phyloP scores from a whole-genome alignment of 331 rosid genomes.

The Spiraea crenata region DNA sequence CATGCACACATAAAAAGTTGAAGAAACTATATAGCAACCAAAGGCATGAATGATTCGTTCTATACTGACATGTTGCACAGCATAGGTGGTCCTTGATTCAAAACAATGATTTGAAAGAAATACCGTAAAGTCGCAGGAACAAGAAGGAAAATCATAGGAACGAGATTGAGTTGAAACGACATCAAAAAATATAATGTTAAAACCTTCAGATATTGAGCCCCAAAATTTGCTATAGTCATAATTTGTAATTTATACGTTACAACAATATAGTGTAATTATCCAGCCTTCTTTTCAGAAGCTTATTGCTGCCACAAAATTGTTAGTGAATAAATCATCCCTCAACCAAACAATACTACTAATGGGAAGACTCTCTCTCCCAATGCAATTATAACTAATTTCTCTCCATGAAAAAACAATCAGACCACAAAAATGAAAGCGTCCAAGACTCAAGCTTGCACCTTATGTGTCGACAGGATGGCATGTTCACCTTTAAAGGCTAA shows the following conservation, averaged over 20 bases:
- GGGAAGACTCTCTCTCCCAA: constrained; percentile 15
- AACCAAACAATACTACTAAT: constrained; percentile 22
- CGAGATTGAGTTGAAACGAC: background rate
- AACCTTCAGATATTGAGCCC: background rate
- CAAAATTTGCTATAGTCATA: constrained; percentile 8
- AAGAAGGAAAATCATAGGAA: background rate
- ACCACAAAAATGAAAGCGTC: constrained; percentile 11
- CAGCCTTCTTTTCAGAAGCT: constrained; percentile 25
- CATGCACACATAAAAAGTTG: too few species aligned
- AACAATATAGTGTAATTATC: constrained; percentile 17
- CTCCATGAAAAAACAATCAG: constrained; percentile 16
- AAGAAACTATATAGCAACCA: background rate
- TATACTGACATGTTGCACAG: background rate
- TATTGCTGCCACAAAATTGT: constrained; percentile 29
- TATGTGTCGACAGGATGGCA: constrained; percentile 51
- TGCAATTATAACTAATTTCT: constrained; percentile 22
- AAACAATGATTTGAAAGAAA: background rate
- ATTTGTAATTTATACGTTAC: background rate
- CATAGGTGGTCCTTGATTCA: too few species aligned
- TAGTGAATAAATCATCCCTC: constrained; percentile 23
- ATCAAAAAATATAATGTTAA: background rate
- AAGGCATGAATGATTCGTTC: background rate
- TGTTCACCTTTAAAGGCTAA: constrained; percentile 29
- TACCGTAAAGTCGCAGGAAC: background rate
- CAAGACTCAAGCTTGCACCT: constrained; percentile 48